Conservation (phyloP, 116 monocot species). For the Trichopus zeylanicus region DNA sequence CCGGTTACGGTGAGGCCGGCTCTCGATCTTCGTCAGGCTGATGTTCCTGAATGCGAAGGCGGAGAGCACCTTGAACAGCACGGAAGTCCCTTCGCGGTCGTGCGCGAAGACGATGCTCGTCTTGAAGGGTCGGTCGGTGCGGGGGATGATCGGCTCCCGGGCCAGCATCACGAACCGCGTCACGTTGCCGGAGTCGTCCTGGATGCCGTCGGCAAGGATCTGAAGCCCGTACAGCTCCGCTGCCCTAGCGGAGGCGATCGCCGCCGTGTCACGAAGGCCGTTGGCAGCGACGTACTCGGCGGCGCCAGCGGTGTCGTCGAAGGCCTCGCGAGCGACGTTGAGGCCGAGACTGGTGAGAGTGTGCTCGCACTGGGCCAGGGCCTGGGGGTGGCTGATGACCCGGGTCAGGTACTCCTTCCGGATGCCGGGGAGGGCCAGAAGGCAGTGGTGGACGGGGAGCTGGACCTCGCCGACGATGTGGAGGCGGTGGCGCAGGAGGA, state of each 20-base stretch:
- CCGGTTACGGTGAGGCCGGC: conserved; percentile 55
- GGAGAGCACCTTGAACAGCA: conserved; percentile 55
- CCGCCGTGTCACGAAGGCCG: conserved; percentile 36
- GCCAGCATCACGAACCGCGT: conserved; percentile 56
- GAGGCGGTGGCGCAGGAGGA: conserved; percentile 63
- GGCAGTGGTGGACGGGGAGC: conserved; percentile 78
- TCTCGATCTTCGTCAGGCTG: conserved; percentile 80
- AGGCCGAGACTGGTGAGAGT: conserved; percentile 33
- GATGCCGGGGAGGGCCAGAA: conserved; percentile 49
- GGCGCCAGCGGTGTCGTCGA: conserved; percentile 57
- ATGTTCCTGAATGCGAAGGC: conserved; percentile 72
- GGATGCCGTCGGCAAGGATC: conserved; percentile 48
- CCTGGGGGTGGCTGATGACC: conserved; percentile 49
- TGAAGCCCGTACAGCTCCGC: conserved; percentile 47
- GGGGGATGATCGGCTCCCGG: conserved; percentile 45
- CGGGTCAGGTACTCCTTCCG: conserved; percentile 40
- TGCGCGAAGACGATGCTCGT: conserved; percentile 62
- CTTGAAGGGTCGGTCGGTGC: conserved; percentile 52
- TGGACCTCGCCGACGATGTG: conserved; percentile 84
- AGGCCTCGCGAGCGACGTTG: conserved; percentile 43
- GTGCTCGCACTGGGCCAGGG: conserved; percentile 46
- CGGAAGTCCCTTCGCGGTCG: conserved; percentile 34
- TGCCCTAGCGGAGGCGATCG: conserved; percentile 43
- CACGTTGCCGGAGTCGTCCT: conserved; percentile 44
- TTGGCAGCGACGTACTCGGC: conserved; percentile 33